These are phyloP conservation scores for Sporodiniella umbellata DNA, from an alignment of 371 early-diverging fungal genomes.

Conservation along the genomic window DNA sequence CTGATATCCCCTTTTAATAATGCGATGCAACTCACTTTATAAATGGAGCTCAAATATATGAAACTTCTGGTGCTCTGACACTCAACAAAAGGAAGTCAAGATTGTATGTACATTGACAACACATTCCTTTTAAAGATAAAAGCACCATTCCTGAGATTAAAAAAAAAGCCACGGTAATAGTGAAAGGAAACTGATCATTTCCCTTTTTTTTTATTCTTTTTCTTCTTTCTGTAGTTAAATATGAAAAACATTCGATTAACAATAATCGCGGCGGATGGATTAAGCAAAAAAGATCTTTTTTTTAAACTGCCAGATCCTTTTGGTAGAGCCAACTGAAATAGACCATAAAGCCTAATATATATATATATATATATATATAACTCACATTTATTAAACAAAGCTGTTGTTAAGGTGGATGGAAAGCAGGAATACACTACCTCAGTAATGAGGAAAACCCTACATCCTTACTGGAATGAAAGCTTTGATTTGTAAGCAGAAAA, in stretches of 20 bases:
- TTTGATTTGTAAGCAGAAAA: conserved; percentile 52
- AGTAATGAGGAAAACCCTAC: conserved; percentile 72
- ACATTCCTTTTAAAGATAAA: neutral
- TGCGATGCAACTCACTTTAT: too few species aligned
- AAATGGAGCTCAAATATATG: too few species aligned
- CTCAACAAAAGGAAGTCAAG: too few species aligned
- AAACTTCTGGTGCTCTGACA: too few species aligned
- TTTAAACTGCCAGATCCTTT: conserved; percentile 50
- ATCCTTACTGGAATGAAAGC: conserved; percentile 83
- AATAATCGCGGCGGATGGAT: conserved; percentile 91
- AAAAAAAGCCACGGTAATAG: too few species aligned
- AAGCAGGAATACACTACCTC: conserved; percentile 81
- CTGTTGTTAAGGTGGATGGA: conserved; percentile 88
- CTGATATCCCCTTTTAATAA: too few species aligned
- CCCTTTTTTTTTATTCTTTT: conserved; percentile 4
- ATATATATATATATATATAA: too few species aligned
- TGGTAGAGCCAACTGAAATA: too few species aligned
- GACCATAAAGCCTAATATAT: too few species aligned
- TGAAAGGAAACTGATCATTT: neutral
- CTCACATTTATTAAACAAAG: conserved; percentile 76
- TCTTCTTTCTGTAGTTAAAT: neutral
- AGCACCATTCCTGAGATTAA: too few species aligned
- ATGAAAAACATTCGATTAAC: conserved; percentile 42
- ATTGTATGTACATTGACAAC: neutral
- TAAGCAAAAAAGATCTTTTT: conserved; percentile 88